Percentiles rank a stretch among this genome's conserved stretches.
Evolutionary conservation across 257 asterid species (phyloP).

Genomic region (Parsonsia alboflavescens): DNA sequence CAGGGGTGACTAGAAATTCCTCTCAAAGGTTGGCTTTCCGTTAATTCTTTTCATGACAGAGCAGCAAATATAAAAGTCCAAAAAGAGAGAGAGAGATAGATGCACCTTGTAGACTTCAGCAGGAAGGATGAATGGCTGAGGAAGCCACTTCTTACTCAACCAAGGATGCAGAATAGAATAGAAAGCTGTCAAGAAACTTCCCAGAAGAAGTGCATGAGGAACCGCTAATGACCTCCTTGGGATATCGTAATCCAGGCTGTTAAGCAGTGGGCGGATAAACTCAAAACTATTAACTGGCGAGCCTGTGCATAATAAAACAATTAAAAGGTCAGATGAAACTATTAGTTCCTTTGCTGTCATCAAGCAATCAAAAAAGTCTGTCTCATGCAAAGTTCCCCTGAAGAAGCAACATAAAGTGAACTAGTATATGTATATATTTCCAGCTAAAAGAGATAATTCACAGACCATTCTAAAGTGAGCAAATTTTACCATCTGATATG

Average conservation of each 20-base stretch:
- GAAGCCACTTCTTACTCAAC: conserved; percentile 68
- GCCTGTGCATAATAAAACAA: conserved; percentile 42
- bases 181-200: conserved; percentile 53
- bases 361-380: not conserved
- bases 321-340: conserved; percentile 7
- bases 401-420: not conserved
- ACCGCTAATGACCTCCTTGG: conserved; percentile 62
- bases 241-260: conserved; percentile 63
- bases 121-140: conserved; percentile 90
- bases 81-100: not conserved
- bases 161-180: conserved; percentile 72
- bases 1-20: not conserved
- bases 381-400: not conserved
- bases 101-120: conserved; percentile 86
- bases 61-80: not conserved
- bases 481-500: conserved; percentile 79
- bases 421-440: not conserved
- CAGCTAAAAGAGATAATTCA: not conserved
- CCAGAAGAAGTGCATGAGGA: conserved; percentile 70
- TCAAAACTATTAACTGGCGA: conserved; percentile 86
- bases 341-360: not conserved
- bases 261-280: conserved; percentile 67
- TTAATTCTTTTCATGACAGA: not conserved
- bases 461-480: not conserved
- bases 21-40: not conserved